phyloP scores from a whole-genome alignment of 2,329 filamentous ascomycete species.

The Clonostachys solani region DNA sequence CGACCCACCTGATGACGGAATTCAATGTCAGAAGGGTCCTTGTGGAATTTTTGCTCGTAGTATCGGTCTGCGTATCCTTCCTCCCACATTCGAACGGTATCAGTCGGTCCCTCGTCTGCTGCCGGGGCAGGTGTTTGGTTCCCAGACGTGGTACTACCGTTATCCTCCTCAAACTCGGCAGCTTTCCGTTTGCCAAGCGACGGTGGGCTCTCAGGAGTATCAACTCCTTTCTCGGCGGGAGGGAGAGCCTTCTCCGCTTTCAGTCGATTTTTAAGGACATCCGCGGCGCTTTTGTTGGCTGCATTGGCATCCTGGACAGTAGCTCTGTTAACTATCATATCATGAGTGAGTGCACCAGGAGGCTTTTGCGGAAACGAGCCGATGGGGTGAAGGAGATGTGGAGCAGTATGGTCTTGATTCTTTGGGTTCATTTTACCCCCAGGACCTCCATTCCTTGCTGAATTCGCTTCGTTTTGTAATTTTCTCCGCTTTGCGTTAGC shows the following conservation, averaged over 20 bases:
- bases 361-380: slow-evolving; percentile 48
- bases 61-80: slow-evolving; percentile 93
- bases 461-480: slow-evolving; percentile 53
- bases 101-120: slow-evolving; percentile 61
- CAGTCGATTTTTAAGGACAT: slow-evolving; percentile 77
- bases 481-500: slow-evolving; percentile 76
- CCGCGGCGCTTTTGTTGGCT: slow-evolving; percentile 93
- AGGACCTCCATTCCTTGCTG: slow-evolving; percentile 18
- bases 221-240: slow-evolving; percentile 7
- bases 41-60: slow-evolving; percentile 94
- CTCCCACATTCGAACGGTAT: slow-evolving; percentile 90
- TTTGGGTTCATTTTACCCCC: slow-evolving; percentile 19
- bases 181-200: slow-evolving; percentile 75
- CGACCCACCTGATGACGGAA: slow-evolving; percentile 87
- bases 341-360: slow-evolving; percentile 68
- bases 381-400: slow-evolving; percentile 29
- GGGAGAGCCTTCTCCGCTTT: slow-evolving; percentile 31
- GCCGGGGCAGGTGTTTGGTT: slow-evolving; percentile 39
- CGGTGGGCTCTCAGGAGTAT: slow-evolving; percentile 27
- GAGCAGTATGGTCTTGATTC: slow-evolving; percentile 23
- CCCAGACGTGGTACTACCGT: slow-evolving; percentile 47
- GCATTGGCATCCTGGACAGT: slow-evolving; percentile 64
- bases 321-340: slow-evolving; percentile 77
- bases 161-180: slow-evolving; percentile 55
- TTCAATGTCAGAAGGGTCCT: slow-evolving; percentile 72